Conservation (phyloP, 345 rosid species). For the rapeseed (Brassica napus) region DNA sequence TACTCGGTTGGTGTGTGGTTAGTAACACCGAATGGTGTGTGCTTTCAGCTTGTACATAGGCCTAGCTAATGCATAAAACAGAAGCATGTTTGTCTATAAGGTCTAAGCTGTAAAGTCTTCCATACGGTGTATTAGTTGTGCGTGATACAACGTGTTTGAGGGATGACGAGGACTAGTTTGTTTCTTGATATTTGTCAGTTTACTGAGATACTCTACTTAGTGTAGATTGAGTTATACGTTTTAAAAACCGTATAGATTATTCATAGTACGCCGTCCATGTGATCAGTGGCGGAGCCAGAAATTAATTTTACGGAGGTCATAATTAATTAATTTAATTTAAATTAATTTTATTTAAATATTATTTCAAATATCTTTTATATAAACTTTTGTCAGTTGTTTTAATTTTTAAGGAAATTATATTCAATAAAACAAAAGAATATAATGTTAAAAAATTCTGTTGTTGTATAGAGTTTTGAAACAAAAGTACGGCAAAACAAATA, state of each 20-base stretch:
- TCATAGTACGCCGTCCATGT: constrained; percentile 19
- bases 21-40: neutral
- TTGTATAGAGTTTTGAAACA: no score
- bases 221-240: neutral
- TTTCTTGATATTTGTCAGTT: constrained; percentile 13
- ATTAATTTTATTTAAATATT: no score
- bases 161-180: constrained; percentile 29
- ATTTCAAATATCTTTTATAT: no score
- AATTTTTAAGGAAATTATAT: no score
- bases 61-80: neutral
- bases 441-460: no score
- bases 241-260: neutral
- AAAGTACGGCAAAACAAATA: no score
- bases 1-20: neutral
- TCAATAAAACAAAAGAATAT: no score
- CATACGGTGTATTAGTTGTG: neutral
- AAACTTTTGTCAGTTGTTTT: no score
- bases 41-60: neutral
- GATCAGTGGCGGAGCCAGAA: no score
- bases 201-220: constrained; percentile 8
- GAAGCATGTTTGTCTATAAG: neutral
- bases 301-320: no score
- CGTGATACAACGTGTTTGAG: constrained; percentile 8
- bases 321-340: no score
- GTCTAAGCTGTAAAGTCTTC: neutral